Conservation (phyloP, 768 basidiomycete species). For the Ramaria sp. region DNA sequence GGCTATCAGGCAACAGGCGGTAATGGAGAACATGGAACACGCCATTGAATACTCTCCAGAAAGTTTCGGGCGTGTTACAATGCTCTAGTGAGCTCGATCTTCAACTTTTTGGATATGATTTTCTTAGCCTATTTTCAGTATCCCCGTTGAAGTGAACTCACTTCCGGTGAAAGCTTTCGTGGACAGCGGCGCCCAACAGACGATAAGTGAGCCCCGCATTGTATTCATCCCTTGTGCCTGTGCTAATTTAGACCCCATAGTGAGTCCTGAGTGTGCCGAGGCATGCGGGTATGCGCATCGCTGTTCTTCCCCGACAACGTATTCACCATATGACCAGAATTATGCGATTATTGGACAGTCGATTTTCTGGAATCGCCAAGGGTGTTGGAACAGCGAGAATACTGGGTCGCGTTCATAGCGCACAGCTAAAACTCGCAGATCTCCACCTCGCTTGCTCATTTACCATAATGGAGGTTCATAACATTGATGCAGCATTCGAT, state of each 20-base stretch:
- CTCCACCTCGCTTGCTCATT: conserved; percentile 83
- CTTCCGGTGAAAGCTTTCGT: conserved; percentile 91
- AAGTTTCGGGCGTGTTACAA: conserved; percentile 85
- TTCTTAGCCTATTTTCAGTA: conserved; percentile 32
- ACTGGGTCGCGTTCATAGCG: conserved; percentile 87
- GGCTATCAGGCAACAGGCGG: conserved; percentile 78
- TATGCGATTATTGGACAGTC: conserved; percentile 85
- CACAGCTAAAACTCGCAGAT: conserved; percentile 82
- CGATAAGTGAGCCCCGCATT: conserved; percentile 65
- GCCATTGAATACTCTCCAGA: conserved; percentile 92
- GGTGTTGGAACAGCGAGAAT: conserved; percentile 95
- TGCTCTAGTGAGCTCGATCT: conserved; percentile 75
- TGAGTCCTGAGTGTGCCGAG: conserved; percentile 89
- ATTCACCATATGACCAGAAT: conserved; percentile 23
- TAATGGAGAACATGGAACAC: conserved; percentile 87
- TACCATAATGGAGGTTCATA: conserved; percentile 82
- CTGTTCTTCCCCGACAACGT: not conserved
- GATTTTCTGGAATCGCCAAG: conserved; percentile 80
- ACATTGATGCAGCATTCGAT: not conserved
- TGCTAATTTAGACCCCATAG: conserved; percentile 25
- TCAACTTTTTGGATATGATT: not conserved
- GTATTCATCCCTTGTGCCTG: not conserved
- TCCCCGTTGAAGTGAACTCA: conserved; percentile 88
- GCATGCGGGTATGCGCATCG: conserved; percentile 59
- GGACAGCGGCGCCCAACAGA: conserved; percentile 94